A percentile compares a stretch with the other conserved stretches of the same genome.
Evolutionary conservation across 331 rosid genomes (phyloP).

Genomic region (Prunus yedoensis): DNA sequence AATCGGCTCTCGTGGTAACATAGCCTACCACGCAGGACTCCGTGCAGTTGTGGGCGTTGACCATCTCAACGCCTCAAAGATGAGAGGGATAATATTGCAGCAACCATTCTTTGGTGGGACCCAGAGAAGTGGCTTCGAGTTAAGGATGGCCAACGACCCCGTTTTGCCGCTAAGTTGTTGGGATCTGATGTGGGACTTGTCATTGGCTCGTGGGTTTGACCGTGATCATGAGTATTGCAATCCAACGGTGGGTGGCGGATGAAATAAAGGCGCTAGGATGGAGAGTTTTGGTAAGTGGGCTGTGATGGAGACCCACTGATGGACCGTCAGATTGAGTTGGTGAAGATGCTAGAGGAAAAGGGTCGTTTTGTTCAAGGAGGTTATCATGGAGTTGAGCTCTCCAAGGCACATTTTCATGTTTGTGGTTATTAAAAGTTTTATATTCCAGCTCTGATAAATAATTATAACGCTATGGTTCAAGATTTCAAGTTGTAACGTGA

Average conservation of each 20-base stretch:
- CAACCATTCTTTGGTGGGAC: slow-evolving; percentile 28
- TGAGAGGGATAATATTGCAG: slow-evolving; percentile 18
- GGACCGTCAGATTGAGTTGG: slow-evolving; percentile 44
- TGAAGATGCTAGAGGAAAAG: slow-evolving; percentile 35
- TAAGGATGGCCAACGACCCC: not conserved
- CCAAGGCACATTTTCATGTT: not conserved
- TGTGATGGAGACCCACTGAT: slow-evolving; percentile 44
- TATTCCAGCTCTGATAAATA: not conserved
- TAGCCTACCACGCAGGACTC: slow-evolving; percentile 15
- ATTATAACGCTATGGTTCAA: too few species aligned
- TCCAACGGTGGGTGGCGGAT: slow-evolving; percentile 20
- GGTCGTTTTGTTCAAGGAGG: slow-evolving; percentile 38
- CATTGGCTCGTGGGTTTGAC: slow-evolving; percentile 19
- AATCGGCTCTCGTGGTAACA: slow-evolving; percentile 16
- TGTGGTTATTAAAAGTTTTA: not conserved
- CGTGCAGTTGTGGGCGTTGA: slow-evolving; percentile 19
- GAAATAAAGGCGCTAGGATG: slow-evolving; percentile 14
- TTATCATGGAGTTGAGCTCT: slow-evolving; percentile 35
- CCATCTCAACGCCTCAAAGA: not conserved
- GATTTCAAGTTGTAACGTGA: too few species aligned
- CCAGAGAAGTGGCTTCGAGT: slow-evolving; percentile 19
- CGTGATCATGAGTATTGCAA: slow-evolving; percentile 25
- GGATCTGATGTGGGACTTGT: slow-evolving; percentile 28
- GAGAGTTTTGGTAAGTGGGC: slow-evolving; percentile 22
- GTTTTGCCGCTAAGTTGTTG: slow-evolving; percentile 1